Evolutionary conservation across 768 basidiomycete species (phyloP).

Genomic region (Roridomyces roridus): DNA sequence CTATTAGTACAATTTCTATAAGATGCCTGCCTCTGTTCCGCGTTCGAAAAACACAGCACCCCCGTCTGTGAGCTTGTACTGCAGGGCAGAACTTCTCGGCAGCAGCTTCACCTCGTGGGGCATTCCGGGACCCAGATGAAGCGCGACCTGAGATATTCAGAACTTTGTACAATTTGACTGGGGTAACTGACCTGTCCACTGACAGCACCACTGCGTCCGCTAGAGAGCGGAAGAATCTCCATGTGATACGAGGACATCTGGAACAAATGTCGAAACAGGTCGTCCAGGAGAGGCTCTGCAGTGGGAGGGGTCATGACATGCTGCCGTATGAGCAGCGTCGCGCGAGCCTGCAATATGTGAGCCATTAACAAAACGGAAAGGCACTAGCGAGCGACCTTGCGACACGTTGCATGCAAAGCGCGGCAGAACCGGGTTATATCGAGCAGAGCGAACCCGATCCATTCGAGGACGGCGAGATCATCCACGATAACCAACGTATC

Average conservation of each 20-base stretch:
- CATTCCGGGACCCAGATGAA: slow-evolving; percentile 62
- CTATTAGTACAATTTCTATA: slow-evolving; percentile 40
- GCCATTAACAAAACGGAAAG: background rate
- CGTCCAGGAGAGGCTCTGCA: slow-evolving; percentile 54
- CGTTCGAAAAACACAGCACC: slow-evolving; percentile 74
- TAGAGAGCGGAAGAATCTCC: slow-evolving; percentile 73
- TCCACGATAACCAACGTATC: slow-evolving; percentile 68
- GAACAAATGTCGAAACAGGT: slow-evolving; percentile 61
- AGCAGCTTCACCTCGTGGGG: slow-evolving; percentile 45
- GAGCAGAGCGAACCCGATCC: slow-evolving; percentile 64
- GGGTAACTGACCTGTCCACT: slow-evolving; percentile 68
- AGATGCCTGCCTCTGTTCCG: slow-evolving; percentile 70
- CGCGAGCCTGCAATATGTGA: slow-evolving; percentile 44
- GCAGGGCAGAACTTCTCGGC: slow-evolving; percentile 61
- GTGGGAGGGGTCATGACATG: slow-evolving; percentile 55
- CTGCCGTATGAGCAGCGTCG: slow-evolving; percentile 67
- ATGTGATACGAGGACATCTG: slow-evolving; percentile 73
- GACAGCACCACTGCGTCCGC: slow-evolving; percentile 78
- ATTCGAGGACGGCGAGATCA: slow-evolving; percentile 70
- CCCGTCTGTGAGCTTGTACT: slow-evolving; percentile 74
- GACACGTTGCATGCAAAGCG: slow-evolving; percentile 61
- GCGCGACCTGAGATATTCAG: slow-evolving; percentile 51
- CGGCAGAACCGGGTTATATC: slow-evolving; percentile 66
- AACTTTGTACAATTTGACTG: background rate
- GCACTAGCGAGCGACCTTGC: slow-evolving; percentile 51